Conservation (phyloP, 192 early-diverging fungal genomes). For the Gigaspora rosea region DNA sequence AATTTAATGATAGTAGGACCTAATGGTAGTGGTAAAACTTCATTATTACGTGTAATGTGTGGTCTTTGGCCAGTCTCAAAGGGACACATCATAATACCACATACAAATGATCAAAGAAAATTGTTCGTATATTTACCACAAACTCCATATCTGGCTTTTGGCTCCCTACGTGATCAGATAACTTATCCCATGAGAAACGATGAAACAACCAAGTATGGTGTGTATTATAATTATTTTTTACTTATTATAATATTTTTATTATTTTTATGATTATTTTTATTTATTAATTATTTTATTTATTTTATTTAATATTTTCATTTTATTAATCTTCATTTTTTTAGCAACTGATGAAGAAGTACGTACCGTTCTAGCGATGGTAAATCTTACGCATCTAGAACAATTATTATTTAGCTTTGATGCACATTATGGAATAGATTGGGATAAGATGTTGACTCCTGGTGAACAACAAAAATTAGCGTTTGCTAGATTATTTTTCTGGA, state of each 20-base stretch:
- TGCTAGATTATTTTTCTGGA: constrained; percentile 67
- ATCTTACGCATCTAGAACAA: constrained; percentile 44
- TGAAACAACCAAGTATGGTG: constrained; percentile 36
- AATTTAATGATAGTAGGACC: constrained; percentile 71
- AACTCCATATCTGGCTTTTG: constrained; percentile 60
- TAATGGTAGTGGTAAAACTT: constrained; percentile 86
- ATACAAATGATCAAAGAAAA: background rate
- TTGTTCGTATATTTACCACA: constrained; percentile 69
- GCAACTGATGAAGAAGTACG: constrained; percentile 51
- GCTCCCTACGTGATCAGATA: constrained; percentile 66
- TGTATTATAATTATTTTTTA: constrained; percentile 34
- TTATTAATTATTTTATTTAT: no score
- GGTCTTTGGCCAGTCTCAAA: constrained; percentile 68
- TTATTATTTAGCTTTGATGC: constrained; percentile 47
- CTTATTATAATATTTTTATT: constrained; percentile 20
- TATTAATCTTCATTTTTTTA: constrained; percentile 32
- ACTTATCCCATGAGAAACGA: constrained; percentile 56
- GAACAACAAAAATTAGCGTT: constrained; percentile 75
- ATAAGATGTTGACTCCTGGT: constrained; percentile 71
- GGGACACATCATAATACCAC: constrained; percentile 51
- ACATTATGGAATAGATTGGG: constrained; percentile 57
- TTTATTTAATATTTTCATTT: constrained; percentile 20
- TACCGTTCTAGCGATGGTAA: constrained; percentile 37
- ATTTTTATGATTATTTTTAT: no score
- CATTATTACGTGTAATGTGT: constrained; percentile 72